Evolutionary conservation across 1,139 yeast genomes (phyloP).

Genomic region (Debaryomyces udenii): DNA sequence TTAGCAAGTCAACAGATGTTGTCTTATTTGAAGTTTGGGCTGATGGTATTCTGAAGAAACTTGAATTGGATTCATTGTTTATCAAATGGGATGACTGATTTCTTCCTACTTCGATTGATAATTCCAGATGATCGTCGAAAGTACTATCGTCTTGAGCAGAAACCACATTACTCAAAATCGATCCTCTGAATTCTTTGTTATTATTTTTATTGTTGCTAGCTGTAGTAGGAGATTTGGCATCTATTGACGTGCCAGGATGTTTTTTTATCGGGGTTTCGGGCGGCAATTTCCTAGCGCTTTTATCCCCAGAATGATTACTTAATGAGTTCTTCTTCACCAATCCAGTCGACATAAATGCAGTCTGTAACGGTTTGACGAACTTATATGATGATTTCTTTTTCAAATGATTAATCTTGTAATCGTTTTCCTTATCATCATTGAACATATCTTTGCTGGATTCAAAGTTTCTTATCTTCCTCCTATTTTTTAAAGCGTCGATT

Average conservation of each 20-base stretch:
- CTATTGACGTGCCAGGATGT: slow-evolving; percentile 42
- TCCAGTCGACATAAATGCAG: slow-evolving; percentile 81
- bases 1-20: slow-evolving; percentile 13
- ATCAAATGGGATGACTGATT: slow-evolving; percentile 29
- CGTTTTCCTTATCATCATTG: slow-evolving; percentile 40
- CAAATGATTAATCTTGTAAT: slow-evolving; percentile 29
- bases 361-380: slow-evolving; percentile 80
- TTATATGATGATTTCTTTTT: slow-evolving; percentile 51
- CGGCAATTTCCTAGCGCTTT: slow-evolving; percentile 33
- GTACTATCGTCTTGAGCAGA: slow-evolving; percentile 24
- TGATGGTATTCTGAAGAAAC: slow-evolving; percentile 37
- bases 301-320: slow-evolving; percentile 23
- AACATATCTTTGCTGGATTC: slow-evolving; percentile 7
- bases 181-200: slow-evolving; percentile 14
- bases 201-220: slow-evolving; percentile 19
- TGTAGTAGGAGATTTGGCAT: slow-evolving; percentile 18
- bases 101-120: slow-evolving; percentile 48
- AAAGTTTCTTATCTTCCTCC: slow-evolving; percentile 12
- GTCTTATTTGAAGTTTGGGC: slow-evolving; percentile 19
- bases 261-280: slow-evolving; percentile 88
- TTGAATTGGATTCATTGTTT: slow-evolving; percentile 36
- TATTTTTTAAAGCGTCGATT: slow-evolving; percentile 10
- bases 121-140: slow-evolving; percentile 27
- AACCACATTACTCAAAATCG: slow-evolving; percentile 22
- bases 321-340: slow-evolving; percentile 69